Evolutionary conservation across 2,329 filamentous ascomycete species (phyloP), one percentile per base, ranked within the genome.

Genomic region (Colletotrichum sojae): DNA sequence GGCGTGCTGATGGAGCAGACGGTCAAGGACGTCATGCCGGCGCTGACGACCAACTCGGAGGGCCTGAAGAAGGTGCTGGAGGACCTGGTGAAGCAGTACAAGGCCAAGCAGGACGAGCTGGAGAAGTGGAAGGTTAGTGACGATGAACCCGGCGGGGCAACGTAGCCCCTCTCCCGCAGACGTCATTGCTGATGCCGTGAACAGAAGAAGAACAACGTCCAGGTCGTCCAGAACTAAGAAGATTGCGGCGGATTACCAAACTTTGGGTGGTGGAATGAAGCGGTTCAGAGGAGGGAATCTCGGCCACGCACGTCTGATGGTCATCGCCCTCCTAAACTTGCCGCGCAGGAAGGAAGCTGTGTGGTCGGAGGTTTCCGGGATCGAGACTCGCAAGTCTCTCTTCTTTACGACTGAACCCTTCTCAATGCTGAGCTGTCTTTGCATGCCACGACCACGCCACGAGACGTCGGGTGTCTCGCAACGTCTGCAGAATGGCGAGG

Each of bases 11-110:
- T 97, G 62, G 96, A 99, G 84, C 89, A 95, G 74, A 98, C 95
- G 16, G 94, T 99, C 74, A 88, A 94, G 80, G 96, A 98, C 80
- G 94, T 99, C 13, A 86, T 97, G 63, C 96, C 96, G 6, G 93
- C 94, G 27, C 86, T 99, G 70, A 92, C 94, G 83, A 98, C 94
- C 20, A 98, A 99, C 79, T 93, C 94, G 27, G 95, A 98, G 72
- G 95, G 96, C 2, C 80, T 99, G 78, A 96, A 92, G 83, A 97
- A 97, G 83, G 94, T 98, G 36, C 85, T 98, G 63, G 95, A 98
- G 72, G 95, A 98, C 79, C 84, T 99, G 72, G 89, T 98, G 73
- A 98, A 97, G 87, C 94, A 97, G 83, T 98, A 98, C 86, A 97
- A 97, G 85, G 84, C 86, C 39, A 97, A 97, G 83, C 95, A 99